Base-by-base conservation (phyloP, 2,329 filamentous ascomycete genomes). In the Neoscytalidium dimidiatum region DNA sequence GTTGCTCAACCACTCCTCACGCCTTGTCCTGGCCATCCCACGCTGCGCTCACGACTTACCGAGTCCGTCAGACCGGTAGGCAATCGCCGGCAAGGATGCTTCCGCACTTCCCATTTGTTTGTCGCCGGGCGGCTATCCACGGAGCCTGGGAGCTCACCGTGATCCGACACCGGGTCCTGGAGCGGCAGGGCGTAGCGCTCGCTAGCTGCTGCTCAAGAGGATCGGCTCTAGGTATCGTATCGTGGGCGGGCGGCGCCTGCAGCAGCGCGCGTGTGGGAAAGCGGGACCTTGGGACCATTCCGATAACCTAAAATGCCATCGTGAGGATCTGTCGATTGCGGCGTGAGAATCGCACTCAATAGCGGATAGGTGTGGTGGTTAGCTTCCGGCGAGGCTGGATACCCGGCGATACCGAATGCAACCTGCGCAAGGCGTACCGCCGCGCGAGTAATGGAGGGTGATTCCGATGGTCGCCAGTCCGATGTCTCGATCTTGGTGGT, bases 301-400 rank as follows among this genome's bases (percentile, higher is more conserved):
- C 53, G 53, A 31, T 43, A 43, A 58, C 35, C 53, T 44, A 43
- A 58, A 58, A 58, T 38, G 11, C 53, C 44, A 58, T 58, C 38
- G 53, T 19, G 53, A 29, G 53, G 53, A 58, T 29, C 53, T 57
- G 35, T 29, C 35, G 53, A 43, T 31, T 29, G 53, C 19, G 23
- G 14, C 17, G 35, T 56, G 51, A 56, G 31, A 1, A 57, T 57
- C 52, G 43, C 23, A 13, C 52, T 17, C 7, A 14, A 43, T 2
- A 6, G 21, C 19, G 9, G 49, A 6, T 28, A 29, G 9, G 29
- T 2, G 21, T n/a, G 31, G 52, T 41, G 52, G 49, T 35, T 31
- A 35, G 28, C 17, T 9, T 14, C 11, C 35, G 35, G 48, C 17
- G 48, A 21, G 46, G 46, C 46, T 26, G 46, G 29, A 14, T 52